Evolutionary conservation across 768 basidiomycete species (phyloP), one percentile per base, ranked within the genome.

Genomic region (Pisolithus sp.): DNA sequence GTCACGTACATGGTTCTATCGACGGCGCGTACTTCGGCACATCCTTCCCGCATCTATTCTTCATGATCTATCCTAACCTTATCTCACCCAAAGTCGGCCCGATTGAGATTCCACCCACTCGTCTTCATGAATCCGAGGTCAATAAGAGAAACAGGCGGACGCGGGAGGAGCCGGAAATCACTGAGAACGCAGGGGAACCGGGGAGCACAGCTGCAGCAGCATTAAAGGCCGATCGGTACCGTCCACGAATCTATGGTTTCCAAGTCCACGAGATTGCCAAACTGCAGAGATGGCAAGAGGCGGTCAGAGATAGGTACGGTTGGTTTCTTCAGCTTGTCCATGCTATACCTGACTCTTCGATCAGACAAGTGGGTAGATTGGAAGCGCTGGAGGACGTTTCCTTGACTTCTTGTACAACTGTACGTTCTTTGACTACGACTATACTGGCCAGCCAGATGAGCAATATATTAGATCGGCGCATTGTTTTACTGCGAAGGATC

Each of bases 1-100:
- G 1, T 93, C 93, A 5, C 82, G 95, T n/a, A 26, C 96, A 99
- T 68, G 95, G 95, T 46, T 87, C 88, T 36, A 97, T 99, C 65
- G 96, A 99, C 66, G 95, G 96, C 26, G 96, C 96, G 2, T 99
- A 95, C 71, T 99, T 99, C 60, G 96, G 96, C 54, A 95, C 93
- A 0, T 96, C 94, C 1, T 97, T 98, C 75, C 93, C 94, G 0
- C 95, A 97, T 67, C 83, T 99, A 50, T 75, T 97, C 45, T 96
- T 94, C 74, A 91, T 98, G 75, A 93, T 97, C 34, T 97, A 98
- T 68, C 94, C 96, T 0, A 82, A 85, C 43, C 82, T 97, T 57
- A 86, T 96, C 40, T 92, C 95, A 20, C 80, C 84, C 28, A 97
- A 96, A 70, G 77, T 73, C 28, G 77, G 78, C 7, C 77, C 82